Percentiles rank a stretch among this genome's conserved stretches.
phyloP scores from a whole-genome alignment of 2,329 filamentous ascomycete genomes.

The Penicillium sp. region DNA sequence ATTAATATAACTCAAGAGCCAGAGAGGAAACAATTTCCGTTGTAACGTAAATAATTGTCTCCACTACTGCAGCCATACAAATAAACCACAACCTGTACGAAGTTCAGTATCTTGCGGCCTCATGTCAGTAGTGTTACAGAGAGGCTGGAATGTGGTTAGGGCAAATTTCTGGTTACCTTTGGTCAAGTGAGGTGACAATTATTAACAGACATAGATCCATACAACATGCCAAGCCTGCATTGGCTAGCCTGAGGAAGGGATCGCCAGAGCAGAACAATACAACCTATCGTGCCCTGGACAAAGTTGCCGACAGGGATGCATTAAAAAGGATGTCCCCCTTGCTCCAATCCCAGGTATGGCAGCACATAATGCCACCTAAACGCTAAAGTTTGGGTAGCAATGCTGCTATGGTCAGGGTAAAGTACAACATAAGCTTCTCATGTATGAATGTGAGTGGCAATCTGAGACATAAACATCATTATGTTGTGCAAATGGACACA shows the following conservation, averaged over 20 bases:
- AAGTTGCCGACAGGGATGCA: neutral
- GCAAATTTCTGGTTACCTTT: neutral
- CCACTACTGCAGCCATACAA: too few species aligned
- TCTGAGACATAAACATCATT: too few species aligned
- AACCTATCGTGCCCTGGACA: neutral
- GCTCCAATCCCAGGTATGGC: neutral
- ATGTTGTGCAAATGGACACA: too few species aligned
- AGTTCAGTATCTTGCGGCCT: neutral
- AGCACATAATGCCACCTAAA: neutral
- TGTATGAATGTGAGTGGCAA: neutral
- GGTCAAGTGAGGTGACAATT: neutral
- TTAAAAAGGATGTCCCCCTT: neutral
- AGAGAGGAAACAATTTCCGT: too few species aligned
- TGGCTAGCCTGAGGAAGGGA: neutral
- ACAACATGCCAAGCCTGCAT: neutral
- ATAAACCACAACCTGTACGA: neutral
- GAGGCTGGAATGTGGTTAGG: constrained; percentile 1
- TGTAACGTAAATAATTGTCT: neutral
- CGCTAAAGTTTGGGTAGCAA: neutral
- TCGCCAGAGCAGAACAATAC: neutral
- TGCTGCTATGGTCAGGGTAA: neutral
- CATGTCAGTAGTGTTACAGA: neutral
- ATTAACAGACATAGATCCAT: neutral
- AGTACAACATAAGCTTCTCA: neutral
- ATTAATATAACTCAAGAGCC: neutral